A percentile compares a stretch with the other conserved stretches of the same genome.
Evolutionary conservation across 192 early-diverging fungal species (phyloP).

Genomic region (Spizellomyces sp.): DNA sequence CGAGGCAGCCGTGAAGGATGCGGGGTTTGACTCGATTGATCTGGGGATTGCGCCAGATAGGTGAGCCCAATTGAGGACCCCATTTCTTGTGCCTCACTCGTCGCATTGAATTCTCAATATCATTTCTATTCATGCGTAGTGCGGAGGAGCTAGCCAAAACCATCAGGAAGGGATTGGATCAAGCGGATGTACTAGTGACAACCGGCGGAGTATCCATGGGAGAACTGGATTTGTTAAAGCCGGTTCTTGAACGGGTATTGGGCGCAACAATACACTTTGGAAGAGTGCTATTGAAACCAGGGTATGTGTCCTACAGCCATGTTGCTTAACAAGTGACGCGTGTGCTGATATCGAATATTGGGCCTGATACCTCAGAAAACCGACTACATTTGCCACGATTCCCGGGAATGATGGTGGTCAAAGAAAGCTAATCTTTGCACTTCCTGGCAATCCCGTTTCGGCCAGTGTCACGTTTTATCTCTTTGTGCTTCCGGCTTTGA

Average conservation of each 20-base stretch:
- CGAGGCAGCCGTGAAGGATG: slow-evolving; percentile 57
- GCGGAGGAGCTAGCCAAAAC: slow-evolving; percentile 55
- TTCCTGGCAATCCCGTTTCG: slow-evolving; percentile 96
- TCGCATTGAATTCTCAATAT: slow-evolving; percentile 2
- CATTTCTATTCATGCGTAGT: slow-evolving; percentile 24
- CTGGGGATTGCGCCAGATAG: slow-evolving; percentile 76
- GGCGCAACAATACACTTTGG: slow-evolving; percentile 88
- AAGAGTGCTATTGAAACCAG: slow-evolving; percentile 89
- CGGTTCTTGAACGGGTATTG: slow-evolving; percentile 76
- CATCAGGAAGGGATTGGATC: slow-evolving; percentile 39
- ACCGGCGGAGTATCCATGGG: slow-evolving; percentile 99
- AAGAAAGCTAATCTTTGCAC: slow-evolving; percentile 72
- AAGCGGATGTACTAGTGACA: slow-evolving; percentile 79
- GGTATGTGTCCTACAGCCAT: slow-evolving; percentile 45
- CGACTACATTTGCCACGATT: slow-evolving; percentile 90
- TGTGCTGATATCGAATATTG: background rate
- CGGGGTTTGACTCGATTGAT: slow-evolving; percentile 69
- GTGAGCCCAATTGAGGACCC: slow-evolving; percentile 21
- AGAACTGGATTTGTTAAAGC: slow-evolving; percentile 89
- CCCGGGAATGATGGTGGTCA: slow-evolving; percentile 21
- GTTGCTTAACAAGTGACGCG: background rate
- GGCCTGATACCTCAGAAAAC: slow-evolving; percentile 62
- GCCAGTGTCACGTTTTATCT: slow-evolving; percentile 84
- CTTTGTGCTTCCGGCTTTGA: slow-evolving; percentile 85
- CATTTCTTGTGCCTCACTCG: background rate